Conservation (phyloP, 2,329 filamentous ascomycete species). For the Cladosporium austrohemisphaericum region DNA sequence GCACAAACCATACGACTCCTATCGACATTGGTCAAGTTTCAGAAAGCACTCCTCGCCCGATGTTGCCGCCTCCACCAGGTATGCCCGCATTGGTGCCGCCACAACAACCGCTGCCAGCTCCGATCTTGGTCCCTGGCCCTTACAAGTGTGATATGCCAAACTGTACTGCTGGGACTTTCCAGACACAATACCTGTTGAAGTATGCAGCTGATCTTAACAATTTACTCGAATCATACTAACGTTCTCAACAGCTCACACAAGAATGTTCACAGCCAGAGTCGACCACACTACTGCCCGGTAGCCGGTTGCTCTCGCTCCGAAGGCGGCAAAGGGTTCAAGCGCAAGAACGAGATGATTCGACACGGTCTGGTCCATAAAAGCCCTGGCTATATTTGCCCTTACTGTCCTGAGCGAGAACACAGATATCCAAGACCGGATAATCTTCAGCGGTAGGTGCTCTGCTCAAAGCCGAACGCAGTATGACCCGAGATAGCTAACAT, state of each 20-base stretch:
- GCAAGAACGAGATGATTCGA: slow-evolving; percentile 69
- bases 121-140: slow-evolving; percentile 34
- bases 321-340: slow-evolving; percentile 64
- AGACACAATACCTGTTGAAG: slow-evolving; percentile 74
- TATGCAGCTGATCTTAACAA: slow-evolving; percentile 34
- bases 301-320: slow-evolving; percentile 55
- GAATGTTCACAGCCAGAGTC: slow-evolving; percentile 60
- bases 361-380: slow-evolving; percentile 88
- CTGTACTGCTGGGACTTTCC: slow-evolving; percentile 70
- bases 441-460: slow-evolving; percentile 69
- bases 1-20: slow-evolving; percentile 35
- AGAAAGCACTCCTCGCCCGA: slow-evolving; percentile 28
- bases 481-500: slow-evolving; percentile 11
- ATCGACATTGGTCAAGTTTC: slow-evolving; percentile 29
- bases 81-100: slow-evolving; percentile 24
- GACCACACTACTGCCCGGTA: slow-evolving; percentile 63
- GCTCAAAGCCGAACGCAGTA: not conserved
- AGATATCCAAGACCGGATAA: slow-evolving; percentile 95
- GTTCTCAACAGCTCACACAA: slow-evolving; percentile 59
- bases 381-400: slow-evolving; percentile 92
- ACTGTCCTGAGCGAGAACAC: slow-evolving; percentile 89
- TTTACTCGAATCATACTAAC: slow-evolving; percentile 5
- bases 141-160: slow-evolving; percentile 60
- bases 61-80: slow-evolving; percentile 33
- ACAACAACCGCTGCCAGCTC: slow-evolving; percentile 22